These are phyloP conservation scores for Fomitopsis serialis DNA, from an alignment of 768 basidiomycete genomes.

Conservation along the genomic window DNA sequence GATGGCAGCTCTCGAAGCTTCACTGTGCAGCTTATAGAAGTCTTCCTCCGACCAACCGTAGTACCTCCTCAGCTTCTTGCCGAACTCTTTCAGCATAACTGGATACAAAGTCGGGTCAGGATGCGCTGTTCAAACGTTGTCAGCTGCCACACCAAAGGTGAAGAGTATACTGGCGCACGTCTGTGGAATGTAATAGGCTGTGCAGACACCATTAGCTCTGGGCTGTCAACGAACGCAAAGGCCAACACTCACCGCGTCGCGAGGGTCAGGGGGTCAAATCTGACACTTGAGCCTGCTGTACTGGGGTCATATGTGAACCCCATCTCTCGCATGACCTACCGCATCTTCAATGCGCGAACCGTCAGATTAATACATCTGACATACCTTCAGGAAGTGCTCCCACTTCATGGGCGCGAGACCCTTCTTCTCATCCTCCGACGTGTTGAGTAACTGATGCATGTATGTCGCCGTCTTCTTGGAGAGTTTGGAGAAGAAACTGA, in stretches of 20 bases:
- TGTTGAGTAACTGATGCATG: slow-evolving; percentile 63
- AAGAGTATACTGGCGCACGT: slow-evolving; percentile 35
- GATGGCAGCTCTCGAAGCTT: background rate
- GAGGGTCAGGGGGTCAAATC: slow-evolving; percentile 65
- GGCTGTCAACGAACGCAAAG: background rate
- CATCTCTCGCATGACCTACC: slow-evolving; percentile 71
- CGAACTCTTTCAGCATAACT: slow-evolving; percentile 43
- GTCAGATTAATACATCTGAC: background rate
- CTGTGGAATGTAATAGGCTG: slow-evolving; percentile 76
- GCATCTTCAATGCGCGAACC: background rate
- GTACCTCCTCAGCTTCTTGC: slow-evolving; percentile 50
- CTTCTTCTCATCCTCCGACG: slow-evolving; percentile 48
- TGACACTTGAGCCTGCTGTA: slow-evolving; percentile 78
- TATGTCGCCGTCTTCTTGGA: slow-evolving; percentile 51
- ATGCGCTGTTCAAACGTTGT: slow-evolving; percentile 44
- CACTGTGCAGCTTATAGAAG: slow-evolving; percentile 22
- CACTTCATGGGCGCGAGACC: slow-evolving; percentile 64
- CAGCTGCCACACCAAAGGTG: background rate
- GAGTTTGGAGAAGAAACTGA: slow-evolving; percentile 55
- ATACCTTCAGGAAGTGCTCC: slow-evolving; percentile 73
- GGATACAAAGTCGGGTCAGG: slow-evolving; percentile 63
- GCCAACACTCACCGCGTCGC: slow-evolving; percentile 36
- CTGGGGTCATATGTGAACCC: slow-evolving; percentile 70
- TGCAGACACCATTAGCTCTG: background rate
- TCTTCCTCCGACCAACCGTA: slow-evolving; percentile 63